These are phyloP conservation scores for Agaricus blazei DNA, from an alignment of 768 basidiomycete genomes.

Conservation along the genomic window DNA sequence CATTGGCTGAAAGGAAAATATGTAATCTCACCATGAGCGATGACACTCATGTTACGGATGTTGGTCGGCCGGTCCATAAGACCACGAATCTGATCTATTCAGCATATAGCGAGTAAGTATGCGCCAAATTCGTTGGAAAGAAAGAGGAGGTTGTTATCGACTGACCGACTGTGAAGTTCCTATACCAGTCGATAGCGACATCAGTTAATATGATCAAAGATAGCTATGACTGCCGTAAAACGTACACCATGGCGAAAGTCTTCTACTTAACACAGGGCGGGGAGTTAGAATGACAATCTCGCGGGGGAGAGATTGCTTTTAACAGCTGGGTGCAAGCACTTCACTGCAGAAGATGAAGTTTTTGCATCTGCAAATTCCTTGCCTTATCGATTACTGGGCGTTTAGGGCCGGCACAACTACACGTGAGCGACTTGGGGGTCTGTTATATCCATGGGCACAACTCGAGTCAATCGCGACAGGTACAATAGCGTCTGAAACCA, in stretches of 20 bases:
- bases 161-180: conserved; percentile 88
- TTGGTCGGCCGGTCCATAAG: conserved; percentile 91
- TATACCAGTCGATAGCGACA: conserved; percentile 29
- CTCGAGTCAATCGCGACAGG: not conserved
- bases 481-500: not conserved
- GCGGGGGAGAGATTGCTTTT: conserved; percentile 25
- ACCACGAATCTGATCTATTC: conserved; percentile 74
- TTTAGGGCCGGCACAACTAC: conserved; percentile 29
- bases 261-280: conserved; percentile 28
- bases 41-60: conserved; percentile 94
- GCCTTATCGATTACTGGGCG: conserved; percentile 34
- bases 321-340: conserved; percentile 25
- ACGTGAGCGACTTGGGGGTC: no score
- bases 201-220: conserved; percentile 23
- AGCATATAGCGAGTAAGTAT: conserved; percentile 9
- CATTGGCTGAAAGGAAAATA: conserved; percentile 7
- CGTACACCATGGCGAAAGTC: conserved; percentile 80
- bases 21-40: conserved; percentile 70
- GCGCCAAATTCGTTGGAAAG: not conserved
- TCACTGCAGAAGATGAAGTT: conserved; percentile 33
- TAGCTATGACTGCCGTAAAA: conserved; percentile 17
- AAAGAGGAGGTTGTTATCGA: conserved; percentile 14
- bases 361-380: conserved; percentile 28
- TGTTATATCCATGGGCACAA: no score
- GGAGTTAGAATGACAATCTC: conserved; percentile 21